phyloP scores from a whole-genome alignment of 2,329 filamentous ascomycete species.

The Basipetospora sp. region DNA sequence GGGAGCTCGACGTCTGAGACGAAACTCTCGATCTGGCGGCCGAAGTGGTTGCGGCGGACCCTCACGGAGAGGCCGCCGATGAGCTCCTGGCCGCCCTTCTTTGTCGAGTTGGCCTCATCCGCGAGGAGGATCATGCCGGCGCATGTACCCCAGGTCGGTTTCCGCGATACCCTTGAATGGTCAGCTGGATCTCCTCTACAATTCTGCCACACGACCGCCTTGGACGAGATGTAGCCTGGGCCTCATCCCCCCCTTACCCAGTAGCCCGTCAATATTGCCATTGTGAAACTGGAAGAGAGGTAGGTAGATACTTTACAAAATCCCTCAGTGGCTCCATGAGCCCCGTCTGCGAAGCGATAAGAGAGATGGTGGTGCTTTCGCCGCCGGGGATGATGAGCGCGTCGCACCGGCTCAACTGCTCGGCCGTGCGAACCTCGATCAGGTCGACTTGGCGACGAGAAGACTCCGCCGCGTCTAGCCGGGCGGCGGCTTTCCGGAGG shows the following conservation, averaged over 20 bases:
- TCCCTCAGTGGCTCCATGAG: constrained; percentile 71
- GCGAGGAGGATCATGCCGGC: constrained; percentile 85
- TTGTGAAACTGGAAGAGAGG: not conserved
- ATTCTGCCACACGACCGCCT: too few species aligned
- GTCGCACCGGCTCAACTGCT: constrained; percentile 58
- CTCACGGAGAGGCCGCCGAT: constrained; percentile 83
- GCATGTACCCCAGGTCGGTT: constrained; percentile 90
- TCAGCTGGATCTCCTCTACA: not conserved
- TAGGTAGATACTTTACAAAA: constrained; percentile 65
- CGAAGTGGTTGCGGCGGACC: constrained; percentile 90
- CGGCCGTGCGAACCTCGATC: constrained; percentile 63
- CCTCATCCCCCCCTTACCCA: too few species aligned
- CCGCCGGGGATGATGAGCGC: constrained; percentile 83
- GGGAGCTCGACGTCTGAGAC: constrained; percentile 58
- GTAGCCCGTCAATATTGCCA: too few species aligned
- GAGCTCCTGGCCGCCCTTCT: constrained; percentile 80
- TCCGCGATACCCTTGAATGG: constrained; percentile 48
- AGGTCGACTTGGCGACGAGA: constrained; percentile 35
- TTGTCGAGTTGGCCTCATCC: constrained; percentile 74
- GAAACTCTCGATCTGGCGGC: constrained; percentile 84
- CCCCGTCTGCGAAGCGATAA: constrained; percentile 69
- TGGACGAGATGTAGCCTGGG: too few species aligned
- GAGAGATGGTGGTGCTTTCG: constrained; percentile 84
- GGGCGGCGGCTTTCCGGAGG: constrained; percentile 51
- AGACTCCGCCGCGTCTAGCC: constrained; percentile 21